Conservation (phyloP, 371 early-diverging fungal genomes). For the Mycotypha africana region DNA sequence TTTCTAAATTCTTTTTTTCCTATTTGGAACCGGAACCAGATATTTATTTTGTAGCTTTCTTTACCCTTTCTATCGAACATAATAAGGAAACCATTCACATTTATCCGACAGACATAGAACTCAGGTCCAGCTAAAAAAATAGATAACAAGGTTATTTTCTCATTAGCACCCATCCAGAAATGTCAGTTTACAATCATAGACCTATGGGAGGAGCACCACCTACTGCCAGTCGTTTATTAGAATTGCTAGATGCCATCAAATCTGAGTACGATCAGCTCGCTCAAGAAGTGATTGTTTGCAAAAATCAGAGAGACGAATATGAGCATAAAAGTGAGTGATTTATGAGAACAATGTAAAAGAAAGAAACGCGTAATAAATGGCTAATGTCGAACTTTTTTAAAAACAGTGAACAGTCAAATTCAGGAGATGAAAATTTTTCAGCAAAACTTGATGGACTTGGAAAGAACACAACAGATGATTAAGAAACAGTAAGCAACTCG, state of each 20-base stretch:
- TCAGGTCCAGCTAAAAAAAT: too few relatives aligned
- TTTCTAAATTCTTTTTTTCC: too few relatives aligned
- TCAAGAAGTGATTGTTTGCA: constrained; percentile 67
- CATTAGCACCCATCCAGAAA: too few relatives aligned
- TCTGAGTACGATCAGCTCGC: constrained; percentile 71
- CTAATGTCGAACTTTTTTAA: not conserved
- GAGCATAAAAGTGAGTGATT: constrained; percentile 77
- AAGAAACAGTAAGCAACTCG: constrained; percentile 63
- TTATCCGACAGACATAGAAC: too few relatives aligned
- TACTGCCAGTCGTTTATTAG: constrained; percentile 58
- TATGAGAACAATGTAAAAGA: too few relatives aligned
- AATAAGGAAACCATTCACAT: too few relatives aligned
- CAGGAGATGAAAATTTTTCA: constrained; percentile 72
- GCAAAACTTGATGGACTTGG: constrained; percentile 73
- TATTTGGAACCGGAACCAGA: too few relatives aligned
- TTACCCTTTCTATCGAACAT: too few relatives aligned
- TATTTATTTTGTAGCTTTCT: too few relatives aligned
- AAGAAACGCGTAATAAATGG: constrained; percentile 8
- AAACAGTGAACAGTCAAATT: constrained; percentile 62
- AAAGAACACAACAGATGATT: constrained; percentile 67
- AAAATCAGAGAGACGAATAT: constrained; percentile 78
- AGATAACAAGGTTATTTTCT: too few relatives aligned
- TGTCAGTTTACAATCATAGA: constrained; percentile 69
- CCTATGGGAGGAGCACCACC: constrained; percentile 64
- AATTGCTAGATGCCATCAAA: constrained; percentile 77